phyloP scores from a whole-genome alignment of 2,329 filamentous ascomycete genomes.

The Colletotrichum salicis region DNA sequence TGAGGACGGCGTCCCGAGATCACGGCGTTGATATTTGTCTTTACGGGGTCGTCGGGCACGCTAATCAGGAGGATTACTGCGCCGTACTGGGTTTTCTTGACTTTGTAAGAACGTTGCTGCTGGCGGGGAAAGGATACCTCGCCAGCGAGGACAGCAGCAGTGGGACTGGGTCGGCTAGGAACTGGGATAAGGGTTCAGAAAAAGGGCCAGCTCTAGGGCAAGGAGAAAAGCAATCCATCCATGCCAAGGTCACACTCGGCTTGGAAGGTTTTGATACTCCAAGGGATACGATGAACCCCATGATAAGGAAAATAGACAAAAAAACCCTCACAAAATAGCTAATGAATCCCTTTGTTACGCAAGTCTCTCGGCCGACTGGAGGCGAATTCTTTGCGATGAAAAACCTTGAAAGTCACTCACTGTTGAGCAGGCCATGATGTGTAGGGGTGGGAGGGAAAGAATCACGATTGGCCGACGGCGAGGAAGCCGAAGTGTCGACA shows the following conservation, averaged over 20 bases:
- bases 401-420: background rate
- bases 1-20: constrained; percentile 33
- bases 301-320: constrained; percentile 8
- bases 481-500: background rate
- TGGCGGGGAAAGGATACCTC: constrained; percentile 2
- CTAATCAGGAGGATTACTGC: background rate
- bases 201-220: constrained; percentile 1
- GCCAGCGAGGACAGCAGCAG: constrained; percentile 6
- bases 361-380: background rate
- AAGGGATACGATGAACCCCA: background rate
- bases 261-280: background rate
- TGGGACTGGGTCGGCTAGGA: background rate
- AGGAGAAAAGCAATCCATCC: background rate
- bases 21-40: constrained; percentile 27
- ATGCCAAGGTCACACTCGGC: background rate
- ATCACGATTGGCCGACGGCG: background rate
- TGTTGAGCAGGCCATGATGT: background rate
- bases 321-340: constrained; percentile 24
- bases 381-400: background rate
- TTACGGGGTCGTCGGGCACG: constrained; percentile 16
- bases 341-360: constrained; percentile 29
- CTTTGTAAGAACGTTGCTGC: constrained; percentile 23
- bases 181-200: background rate
- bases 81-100: background rate
- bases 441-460: background rate